phyloP scores from a whole-genome alignment of 1,284 basidiomycete species.

The Tilletia walkeri region DNA sequence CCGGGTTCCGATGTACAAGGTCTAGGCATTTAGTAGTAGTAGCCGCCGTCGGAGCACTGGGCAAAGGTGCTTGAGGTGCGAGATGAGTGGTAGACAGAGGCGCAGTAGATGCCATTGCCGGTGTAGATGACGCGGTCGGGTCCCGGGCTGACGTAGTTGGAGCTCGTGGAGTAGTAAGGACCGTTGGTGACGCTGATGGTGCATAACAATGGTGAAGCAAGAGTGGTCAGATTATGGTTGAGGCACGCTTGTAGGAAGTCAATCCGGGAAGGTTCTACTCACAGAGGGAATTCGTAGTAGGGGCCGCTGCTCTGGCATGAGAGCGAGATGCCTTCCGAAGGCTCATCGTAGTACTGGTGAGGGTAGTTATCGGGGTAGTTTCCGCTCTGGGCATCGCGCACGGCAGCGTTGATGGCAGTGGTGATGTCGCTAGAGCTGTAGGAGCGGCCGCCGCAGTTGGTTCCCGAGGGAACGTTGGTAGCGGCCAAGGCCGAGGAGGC shows the following conservation, averaged over 20 bases:
- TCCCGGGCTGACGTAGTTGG: constrained; percentile 20
- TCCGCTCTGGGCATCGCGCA: constrained; percentile 4
- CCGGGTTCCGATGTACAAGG: no score
- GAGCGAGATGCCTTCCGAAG: constrained; percentile 19
- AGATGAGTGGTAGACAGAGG: constrained; percentile 18
- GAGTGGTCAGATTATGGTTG: no score
- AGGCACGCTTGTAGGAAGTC: neutral
- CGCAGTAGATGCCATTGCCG: constrained; percentile 20
- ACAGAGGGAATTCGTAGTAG: constrained; percentile 23
- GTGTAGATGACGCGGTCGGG: constrained; percentile 24
- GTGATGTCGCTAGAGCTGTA: constrained; percentile 19
- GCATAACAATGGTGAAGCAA: no score
- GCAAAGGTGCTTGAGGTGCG: neutral
- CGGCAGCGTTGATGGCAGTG: constrained; percentile 22
- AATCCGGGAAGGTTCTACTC: constrained; percentile 1
- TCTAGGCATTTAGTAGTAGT: neutral
- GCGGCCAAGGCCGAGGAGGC: constrained; percentile 5
- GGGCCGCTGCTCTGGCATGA: constrained; percentile 16
- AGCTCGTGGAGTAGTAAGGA: constrained; percentile 3
- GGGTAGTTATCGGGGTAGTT: constrained; percentile 9
- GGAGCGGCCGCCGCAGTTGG: constrained; percentile 20
- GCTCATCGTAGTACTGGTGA: constrained; percentile 18
- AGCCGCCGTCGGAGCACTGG: constrained; percentile 20
- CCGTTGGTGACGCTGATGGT: neutral
- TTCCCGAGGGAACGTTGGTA: constrained; percentile 13